Evolutionary conservation across 352 stramenopile genomes (phyloP), one percentile per base, ranked within the genome.

Genomic region (Phytophthora aleatoria): DNA sequence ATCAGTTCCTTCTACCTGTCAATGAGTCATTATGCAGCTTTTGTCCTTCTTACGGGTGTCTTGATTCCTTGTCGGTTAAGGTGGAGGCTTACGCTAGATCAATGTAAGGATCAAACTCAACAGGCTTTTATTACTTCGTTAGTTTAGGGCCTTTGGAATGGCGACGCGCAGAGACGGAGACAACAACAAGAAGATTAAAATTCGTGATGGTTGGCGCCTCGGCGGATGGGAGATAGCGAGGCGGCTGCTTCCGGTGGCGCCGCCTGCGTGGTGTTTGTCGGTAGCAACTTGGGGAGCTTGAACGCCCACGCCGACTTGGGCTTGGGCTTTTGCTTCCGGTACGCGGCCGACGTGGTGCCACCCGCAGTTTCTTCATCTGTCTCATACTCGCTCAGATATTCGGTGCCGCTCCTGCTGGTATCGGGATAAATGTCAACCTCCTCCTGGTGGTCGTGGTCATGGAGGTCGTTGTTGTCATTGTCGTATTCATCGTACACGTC

Each of bases 121-220:
- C 47, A 63, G 16, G 30, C 28, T 48, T 72, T 73, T 50, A 70
- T 71, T 70, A 74, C 45, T 68, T 73, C 30, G 51, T 67, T 67
- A 67, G 52, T 58, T 70, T 70, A 67, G 31, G 52, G 44, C 54
- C 52, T 61, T 20, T 67, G 50, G 36, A 61, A 57, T 28, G 41
- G 33, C 39, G 30, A 57, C 15, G 28, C 24, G 43, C 27, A 63
- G 57, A 61, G 31, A 68, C 30, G 11, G 49, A 56, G 28, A 63
- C 13, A 42, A 44, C 13, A 54, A 62, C n/a, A 39, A 44, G 9
- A 54, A 56, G 48, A 72, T 70, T 38, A 90, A 54, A 90, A 90
- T 62, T 90, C 81, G 57, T 79, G 68, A 52, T 83, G 64, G 43
- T 79, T 80, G 42, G 71, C 56, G n/a, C 72, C 79, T 57, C 70